phyloP scores from a whole-genome alignment of 306 rosid genomes.

The Dalbergia cultrata region DNA sequence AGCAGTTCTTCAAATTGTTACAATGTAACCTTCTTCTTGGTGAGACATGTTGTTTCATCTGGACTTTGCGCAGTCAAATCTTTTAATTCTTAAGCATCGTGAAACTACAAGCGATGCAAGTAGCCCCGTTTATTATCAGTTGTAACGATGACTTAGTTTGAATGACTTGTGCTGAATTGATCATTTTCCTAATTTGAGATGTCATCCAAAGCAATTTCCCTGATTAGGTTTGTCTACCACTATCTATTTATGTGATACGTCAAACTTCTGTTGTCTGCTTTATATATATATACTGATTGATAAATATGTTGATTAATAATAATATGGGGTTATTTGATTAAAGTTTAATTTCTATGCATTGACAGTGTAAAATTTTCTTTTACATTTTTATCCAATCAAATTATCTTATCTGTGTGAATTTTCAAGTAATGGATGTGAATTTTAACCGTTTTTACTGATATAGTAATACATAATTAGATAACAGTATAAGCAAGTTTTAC shows the following conservation, averaged over 20 bases:
- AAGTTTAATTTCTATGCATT: no score
- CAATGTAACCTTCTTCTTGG: background rate
- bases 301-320: background rate
- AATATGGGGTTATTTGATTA: no score
- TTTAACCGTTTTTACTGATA: no score
- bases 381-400: no score
- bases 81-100: background rate
- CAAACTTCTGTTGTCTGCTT: background rate
- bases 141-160: constrained; percentile 1
- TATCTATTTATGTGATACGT: background rate
- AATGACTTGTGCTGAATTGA: background rate
- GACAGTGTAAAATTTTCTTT: no score
- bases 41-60: constrained; percentile 5
- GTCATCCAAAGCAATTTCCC: background rate
- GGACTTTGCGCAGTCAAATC: constrained; percentile 27
- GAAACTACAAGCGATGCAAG: background rate
- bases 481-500: no score
- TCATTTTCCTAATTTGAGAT: background rate
- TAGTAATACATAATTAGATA: no score
- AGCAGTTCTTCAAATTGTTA: background rate
- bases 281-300: background rate
- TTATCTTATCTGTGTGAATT: no score
- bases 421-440: no score
- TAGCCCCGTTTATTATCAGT: background rate
- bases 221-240: background rate